Conservation (phyloP, 1,284 basidiomycete genomes). For the Trichosporon coremiiforme region DNA sequence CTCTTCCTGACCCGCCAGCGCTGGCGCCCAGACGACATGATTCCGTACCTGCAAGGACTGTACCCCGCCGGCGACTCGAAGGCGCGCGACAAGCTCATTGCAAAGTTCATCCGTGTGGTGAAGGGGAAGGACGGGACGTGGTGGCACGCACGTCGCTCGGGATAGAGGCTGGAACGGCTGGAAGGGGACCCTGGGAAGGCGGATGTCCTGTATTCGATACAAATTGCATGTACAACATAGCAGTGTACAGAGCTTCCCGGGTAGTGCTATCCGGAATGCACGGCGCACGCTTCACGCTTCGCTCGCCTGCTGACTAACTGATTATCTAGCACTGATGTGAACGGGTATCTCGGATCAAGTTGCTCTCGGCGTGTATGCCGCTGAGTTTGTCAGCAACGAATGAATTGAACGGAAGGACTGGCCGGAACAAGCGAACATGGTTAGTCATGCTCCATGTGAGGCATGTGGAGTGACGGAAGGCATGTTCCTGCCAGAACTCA, state of each 20-base stretch:
- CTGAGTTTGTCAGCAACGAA: constrained; percentile 1
- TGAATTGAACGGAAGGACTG: too few relatives aligned
- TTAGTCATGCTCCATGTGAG: too few relatives aligned
- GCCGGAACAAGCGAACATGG: background rate
- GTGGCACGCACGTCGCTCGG: constrained; percentile 53
- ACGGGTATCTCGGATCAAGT: background rate
- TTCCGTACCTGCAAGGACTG: constrained; percentile 76
- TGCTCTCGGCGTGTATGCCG: constrained; percentile 3
- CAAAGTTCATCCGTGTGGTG: constrained; percentile 78
- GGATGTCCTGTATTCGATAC: constrained; percentile 10
- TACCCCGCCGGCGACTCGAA: constrained; percentile 70
- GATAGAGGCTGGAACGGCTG: constrained; percentile 22
- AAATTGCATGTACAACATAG: constrained; percentile 16
- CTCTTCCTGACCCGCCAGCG: constrained; percentile 74
- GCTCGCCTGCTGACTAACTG: background rate
- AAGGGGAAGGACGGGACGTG: constrained; percentile 65
- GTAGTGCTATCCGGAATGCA: background rate
- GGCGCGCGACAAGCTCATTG: constrained; percentile 78
- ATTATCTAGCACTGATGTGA: background rate
- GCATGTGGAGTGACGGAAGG: background rate
- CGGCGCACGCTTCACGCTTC: too few relatives aligned
- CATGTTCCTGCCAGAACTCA: background rate
- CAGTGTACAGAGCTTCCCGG: background rate
- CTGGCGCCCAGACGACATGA: constrained; percentile 78
- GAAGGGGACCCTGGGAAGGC: background rate